These are phyloP conservation scores for Neofusicoccum cordaticola DNA, from an alignment of 2,329 filamentous ascomycete genomes.

Conservation along the genomic window DNA sequence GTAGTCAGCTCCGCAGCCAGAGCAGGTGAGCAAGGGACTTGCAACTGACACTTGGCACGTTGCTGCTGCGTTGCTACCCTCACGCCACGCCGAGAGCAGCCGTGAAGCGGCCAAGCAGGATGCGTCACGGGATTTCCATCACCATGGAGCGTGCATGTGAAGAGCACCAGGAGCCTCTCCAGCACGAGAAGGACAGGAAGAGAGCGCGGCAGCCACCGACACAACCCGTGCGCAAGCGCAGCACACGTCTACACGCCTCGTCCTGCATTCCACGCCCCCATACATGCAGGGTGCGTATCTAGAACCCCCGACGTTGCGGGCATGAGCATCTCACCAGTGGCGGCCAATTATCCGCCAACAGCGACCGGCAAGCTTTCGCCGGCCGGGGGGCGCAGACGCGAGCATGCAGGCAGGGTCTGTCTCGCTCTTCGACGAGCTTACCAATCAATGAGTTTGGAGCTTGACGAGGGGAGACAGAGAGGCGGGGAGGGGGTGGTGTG, in stretches of 20 bases:
- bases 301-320: background rate
- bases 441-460: background rate
- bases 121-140: background rate
- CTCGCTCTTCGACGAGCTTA: background rate
- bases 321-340: background rate
- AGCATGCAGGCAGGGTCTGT: background rate
- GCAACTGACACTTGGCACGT: background rate
- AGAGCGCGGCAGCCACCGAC: background rate
- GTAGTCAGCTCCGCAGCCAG: background rate
- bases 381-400: background rate
- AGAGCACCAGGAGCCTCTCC: background rate
- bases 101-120: background rate
- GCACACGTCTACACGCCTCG: background rate
- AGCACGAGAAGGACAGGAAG: background rate
- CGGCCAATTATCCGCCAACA: background rate
- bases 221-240: background rate
- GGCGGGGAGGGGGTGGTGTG: background rate
- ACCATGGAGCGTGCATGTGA: background rate
- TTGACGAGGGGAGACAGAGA: background rate
- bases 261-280: background rate
- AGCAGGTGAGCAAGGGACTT: background rate
- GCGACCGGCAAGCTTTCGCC: background rate
- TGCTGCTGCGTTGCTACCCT: background rate
- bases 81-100: background rate
- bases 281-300: background rate